Base-by-base conservation (phyloP, 768 basidiomycete genomes). In the Leucosporidium scottii region DNA sequence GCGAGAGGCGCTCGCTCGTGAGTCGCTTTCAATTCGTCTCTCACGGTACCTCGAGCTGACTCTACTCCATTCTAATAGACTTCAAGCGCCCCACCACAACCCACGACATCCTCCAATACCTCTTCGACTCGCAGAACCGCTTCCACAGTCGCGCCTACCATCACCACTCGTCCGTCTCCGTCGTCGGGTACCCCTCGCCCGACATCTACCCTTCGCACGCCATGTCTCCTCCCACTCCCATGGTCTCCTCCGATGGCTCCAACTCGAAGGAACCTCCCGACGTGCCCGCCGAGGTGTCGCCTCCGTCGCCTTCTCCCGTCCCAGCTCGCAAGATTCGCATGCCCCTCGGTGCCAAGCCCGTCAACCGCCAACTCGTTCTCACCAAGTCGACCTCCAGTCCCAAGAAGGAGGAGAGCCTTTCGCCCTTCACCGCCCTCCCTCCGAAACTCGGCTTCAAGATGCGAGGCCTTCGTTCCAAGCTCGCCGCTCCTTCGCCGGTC, bases 381-480 rank as follows among this genome's bases (percentile, higher is more conserved):
- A 62, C 61, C 8, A 27, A n/a, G 5, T 59, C 61, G 6, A 63
- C 50, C 13, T 67, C 66, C 23, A 51, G 55, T 31, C 48, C 65
- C 17, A 20, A 23, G 18, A 67, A 61, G 49, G 61, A 49, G 34
- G 59, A 61, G 13, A 20, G 31, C 21, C 54, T 36, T 25, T 67
- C 69, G 36, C 70, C 70, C 8, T 71, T 71, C 58, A 67, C 70
- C 3, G 70, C 70, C 8, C 66, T 71, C 4, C 70, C 70, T 1
- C 70, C 70, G 13, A 64, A 64, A 1, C 50, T 71, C 61, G 51
- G 53, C 13, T 53, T 56, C 23, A 70, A 66, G 47, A 53, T 66
- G 3, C 62, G 67, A 1, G 49, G 48, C 23, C 0, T 59, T 1
- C 61, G 65, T 15, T 58, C 28, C 48, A 30, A 61, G 59, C 4